These are phyloP conservation scores for Zygosaccharomyces siamensis DNA, from an alignment of 805 yeast genomes.

Conservation along the genomic window DNA sequence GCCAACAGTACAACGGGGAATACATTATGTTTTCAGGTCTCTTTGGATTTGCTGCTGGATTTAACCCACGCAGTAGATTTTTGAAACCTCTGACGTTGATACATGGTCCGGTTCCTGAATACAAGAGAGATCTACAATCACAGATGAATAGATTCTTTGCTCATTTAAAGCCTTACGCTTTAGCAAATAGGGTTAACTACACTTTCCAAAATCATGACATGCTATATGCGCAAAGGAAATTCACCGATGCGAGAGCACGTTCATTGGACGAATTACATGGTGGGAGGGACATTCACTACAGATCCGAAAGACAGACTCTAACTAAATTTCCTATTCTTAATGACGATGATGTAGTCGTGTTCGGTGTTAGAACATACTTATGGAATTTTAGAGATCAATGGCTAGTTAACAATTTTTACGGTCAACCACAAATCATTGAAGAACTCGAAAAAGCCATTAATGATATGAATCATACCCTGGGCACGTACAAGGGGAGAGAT, in stretches of 20 bases:
- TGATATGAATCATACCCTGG: constrained; percentile 55
- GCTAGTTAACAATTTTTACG: constrained; percentile 43
- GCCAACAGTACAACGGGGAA: constrained; percentile 44
- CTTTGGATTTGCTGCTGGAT: constrained; percentile 68
- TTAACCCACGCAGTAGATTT: constrained; percentile 53
- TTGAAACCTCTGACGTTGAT: constrained; percentile 52
- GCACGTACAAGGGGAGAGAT: constrained; percentile 55
- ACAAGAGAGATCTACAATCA: constrained; percentile 47
- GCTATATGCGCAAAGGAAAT: constrained; percentile 35
- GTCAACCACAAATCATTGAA: constrained; percentile 43
- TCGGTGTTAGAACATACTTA: constrained; percentile 54
- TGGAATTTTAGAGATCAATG: constrained; percentile 21
- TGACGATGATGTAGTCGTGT: constrained; percentile 33
- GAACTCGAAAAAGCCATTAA: constrained; percentile 58
- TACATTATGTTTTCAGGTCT: constrained; percentile 54
- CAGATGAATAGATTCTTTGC: constrained; percentile 67
- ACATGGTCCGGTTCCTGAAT: constrained; percentile 72
- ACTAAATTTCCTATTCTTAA: constrained; percentile 47
- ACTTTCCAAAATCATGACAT: constrained; percentile 57
- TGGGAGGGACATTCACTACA: constrained; percentile 45
- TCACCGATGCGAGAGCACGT: constrained; percentile 36
- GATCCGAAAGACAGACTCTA: constrained; percentile 57
- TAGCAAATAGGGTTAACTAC: constrained; percentile 67
- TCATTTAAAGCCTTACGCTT: constrained; percentile 47
- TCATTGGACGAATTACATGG: constrained; percentile 36